phyloP scores from a whole-genome alignment of 2,329 filamentous ascomycete genomes.

The Pseudomassariella vexata region DNA sequence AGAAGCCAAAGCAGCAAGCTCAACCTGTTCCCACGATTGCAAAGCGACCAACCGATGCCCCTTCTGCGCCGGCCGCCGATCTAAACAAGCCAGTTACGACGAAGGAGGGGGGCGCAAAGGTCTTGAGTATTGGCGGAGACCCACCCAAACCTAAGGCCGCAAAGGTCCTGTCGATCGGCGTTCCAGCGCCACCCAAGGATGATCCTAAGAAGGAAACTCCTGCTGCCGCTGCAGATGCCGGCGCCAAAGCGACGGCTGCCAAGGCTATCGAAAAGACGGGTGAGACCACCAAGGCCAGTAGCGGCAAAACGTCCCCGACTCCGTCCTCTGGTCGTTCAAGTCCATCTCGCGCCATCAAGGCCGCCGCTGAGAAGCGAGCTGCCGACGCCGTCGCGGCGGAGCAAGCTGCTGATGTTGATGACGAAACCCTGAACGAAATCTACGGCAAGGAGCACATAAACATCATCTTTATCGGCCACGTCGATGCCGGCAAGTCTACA shows the following conservation, averaged over 20 bases:
- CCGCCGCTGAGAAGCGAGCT: conserved; percentile 47
- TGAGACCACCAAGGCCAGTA: conserved; percentile 52
- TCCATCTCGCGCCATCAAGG: conserved; percentile 59
- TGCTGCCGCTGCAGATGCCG: conserved; percentile 41
- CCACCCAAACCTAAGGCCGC: conserved; percentile 43
- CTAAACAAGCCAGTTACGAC: conserved; percentile 44
- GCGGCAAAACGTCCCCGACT: conserved; percentile 73
- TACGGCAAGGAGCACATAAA: conserved; percentile 93
- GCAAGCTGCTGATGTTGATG: conserved; percentile 67
- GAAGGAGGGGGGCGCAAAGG: conserved; percentile 56
- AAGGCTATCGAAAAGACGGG: conserved; percentile 93
- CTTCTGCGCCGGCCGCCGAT: conserved; percentile 35
- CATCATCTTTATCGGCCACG: conserved; percentile 96
- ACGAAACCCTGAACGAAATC: conserved; percentile 80
- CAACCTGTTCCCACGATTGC: conserved; percentile 51
- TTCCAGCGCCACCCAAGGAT: conserved; percentile 46
- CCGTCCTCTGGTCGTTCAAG: conserved; percentile 82
- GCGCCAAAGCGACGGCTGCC: conserved; percentile 75
- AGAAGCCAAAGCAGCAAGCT: conserved; percentile 36
- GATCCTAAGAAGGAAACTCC: conserved; percentile 44
- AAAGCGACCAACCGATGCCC: conserved; percentile 51
- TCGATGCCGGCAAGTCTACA: conserved; percentile 97
- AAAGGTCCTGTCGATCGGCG: conserved; percentile 75
- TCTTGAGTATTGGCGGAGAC: conserved; percentile 57
- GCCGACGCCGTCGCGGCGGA: conserved; percentile 81